phyloP scores from a whole-genome alignment of 2,329 filamentous ascomycete species.

The Lachnellula occidentalis region DNA sequence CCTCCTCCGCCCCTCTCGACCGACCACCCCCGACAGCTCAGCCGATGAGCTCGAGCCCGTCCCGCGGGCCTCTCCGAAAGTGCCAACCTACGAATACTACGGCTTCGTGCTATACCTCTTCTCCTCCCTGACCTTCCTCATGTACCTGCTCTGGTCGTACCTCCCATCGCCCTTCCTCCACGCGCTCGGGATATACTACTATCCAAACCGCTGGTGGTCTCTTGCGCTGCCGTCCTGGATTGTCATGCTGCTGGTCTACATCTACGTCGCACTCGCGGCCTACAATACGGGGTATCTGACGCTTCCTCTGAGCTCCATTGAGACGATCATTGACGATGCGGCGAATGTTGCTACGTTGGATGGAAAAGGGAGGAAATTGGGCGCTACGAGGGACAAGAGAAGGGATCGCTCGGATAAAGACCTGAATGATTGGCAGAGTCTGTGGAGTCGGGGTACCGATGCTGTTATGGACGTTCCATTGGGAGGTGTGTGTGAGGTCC shows the following conservation, averaged over 20 bases:
- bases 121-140: conserved; percentile 72
- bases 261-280: conserved; percentile 84
- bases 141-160: conserved; percentile 70
- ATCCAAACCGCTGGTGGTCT: conserved; percentile 96
- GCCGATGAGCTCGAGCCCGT: conserved; percentile 77
- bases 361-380: conserved; percentile 48
- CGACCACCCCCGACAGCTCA: conserved; percentile 86
- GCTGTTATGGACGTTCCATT: conserved; percentile 96
- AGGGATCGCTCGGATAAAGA: conserved; percentile 18
- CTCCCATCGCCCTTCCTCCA: conserved; percentile 88
- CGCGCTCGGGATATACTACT: conserved; percentile 91
- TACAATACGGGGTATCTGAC: conserved; percentile 92
- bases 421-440: conserved; percentile 61
- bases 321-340: conserved; percentile 88
- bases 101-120: conserved; percentile 96
- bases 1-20: conserved; percentile 82
- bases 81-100: conserved; percentile 99
- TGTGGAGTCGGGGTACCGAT: conserved; percentile 93
- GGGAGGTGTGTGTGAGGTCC: conserved; percentile 87
- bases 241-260: conserved; percentile 83
- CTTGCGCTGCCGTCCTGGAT: conserved; percentile 86
- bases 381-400: conserved; percentile 31
- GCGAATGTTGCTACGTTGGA: conserved; percentile 82
- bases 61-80: conserved; percentile 80
- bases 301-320: conserved; percentile 69